Base-by-base conservation (phyloP, 1,284 basidiomycete species). In the Pseudozyma flocculosa region DNA sequence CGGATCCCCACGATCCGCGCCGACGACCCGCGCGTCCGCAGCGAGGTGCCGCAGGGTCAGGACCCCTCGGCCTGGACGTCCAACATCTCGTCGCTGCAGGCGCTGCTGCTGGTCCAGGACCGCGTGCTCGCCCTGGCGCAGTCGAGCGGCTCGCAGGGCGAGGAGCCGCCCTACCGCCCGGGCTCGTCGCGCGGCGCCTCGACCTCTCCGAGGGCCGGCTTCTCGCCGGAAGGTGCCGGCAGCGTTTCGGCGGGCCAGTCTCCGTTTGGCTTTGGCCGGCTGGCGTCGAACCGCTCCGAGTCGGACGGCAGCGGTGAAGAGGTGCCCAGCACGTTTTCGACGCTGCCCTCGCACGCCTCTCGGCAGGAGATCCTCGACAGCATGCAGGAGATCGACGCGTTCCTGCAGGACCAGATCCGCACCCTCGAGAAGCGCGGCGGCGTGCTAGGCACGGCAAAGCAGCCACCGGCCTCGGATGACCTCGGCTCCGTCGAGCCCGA, bases 11-110 rank as follows among this genome's bases (percentile, higher is more conserved):
- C 72, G 37, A 64, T 74, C 43, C 59, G 72, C 43, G 72, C 72
- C 15, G 72, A 74, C 47, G 72, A 74, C 42, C 70, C 72, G 11
- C 51, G 72, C n/a, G 64, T 74, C 40, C 62, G 64, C 39, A 65
- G 50, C 40, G 72, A 72, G 48, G 57, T 74, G 61, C 72, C 72
- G 10, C 22, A 17, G 11, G 61, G 51, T 22, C 54, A 45, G 18
- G 51, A 61, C 24, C 54, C 55, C 2, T 45, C 49, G 30, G 58
- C 64, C 8, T 72, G 72, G 72, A 52, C 58, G 2, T 47, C 60
- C 40, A 61, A 70, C 48, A 59, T 72, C 44, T 47, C 56, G 40
- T 72, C 69, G 24, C 40, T 73, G 43, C 71, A 73, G 52, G 55
- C 61, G 13, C 55, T 73, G 15, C 55, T 73, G 18, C 50, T 70